Conservation (phyloP, 768 basidiomycete species). For the Podaxis carcinomalis region DNA sequence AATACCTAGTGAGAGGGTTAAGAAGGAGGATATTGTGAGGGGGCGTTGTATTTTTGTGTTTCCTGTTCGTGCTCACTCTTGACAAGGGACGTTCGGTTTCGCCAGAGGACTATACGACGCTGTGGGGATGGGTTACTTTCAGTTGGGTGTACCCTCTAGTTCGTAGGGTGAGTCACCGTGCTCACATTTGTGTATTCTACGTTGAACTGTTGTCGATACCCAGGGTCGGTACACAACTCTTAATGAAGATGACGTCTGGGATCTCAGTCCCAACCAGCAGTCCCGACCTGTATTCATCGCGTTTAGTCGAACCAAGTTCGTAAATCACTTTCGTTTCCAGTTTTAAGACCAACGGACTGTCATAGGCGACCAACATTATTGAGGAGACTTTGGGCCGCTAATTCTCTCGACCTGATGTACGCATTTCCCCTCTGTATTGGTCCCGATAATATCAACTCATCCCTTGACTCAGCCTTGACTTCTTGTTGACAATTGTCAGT, state of each 20-base stretch:
- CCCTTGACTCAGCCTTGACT: conserved; percentile 47
- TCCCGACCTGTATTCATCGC: conserved; percentile 61
- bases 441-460: background rate
- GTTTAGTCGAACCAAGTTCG: conserved; percentile 36
- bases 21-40: conserved; percentile 55
- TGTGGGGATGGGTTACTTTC: conserved; percentile 72
- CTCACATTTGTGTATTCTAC: background rate
- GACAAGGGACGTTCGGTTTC: conserved; percentile 49
- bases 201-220: background rate
- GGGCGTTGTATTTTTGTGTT: conserved; percentile 19
- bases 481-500: conserved; percentile 59
- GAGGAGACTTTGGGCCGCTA: conserved; percentile 38
- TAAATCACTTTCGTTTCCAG: background rate
- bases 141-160: conserved; percentile 69
- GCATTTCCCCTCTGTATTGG: background rate
- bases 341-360: background rate
- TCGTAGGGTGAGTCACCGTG: conserved; percentile 29
- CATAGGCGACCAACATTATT: conserved; percentile 36
- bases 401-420: conserved; percentile 43
- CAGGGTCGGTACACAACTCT: conserved; percentile 52
- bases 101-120: conserved; percentile 72
- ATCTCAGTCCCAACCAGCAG: conserved; percentile 62
- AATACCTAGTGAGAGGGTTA: conserved; percentile 50
- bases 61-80: background rate
- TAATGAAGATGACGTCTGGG: conserved; percentile 69